Conservation (phyloP, 306 rosid species). For the Ziziphus jujuba region DNA sequence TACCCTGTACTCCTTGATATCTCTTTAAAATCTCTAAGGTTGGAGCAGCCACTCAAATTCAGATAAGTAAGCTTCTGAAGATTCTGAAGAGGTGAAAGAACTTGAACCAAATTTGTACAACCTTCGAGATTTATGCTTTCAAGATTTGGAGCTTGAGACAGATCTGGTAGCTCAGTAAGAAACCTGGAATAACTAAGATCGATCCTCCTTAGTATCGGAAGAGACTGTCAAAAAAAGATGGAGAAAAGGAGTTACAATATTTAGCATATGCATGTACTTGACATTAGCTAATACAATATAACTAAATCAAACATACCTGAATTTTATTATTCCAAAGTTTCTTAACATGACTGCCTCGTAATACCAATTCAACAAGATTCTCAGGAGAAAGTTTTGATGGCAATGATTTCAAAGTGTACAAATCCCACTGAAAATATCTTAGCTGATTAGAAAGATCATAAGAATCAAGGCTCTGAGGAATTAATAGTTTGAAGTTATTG, state of each 20-base stretch:
- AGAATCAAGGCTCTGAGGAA: not conserved
- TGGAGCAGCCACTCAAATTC: not conserved
- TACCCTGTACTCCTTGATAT: too few relatives aligned
- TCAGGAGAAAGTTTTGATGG: not conserved
- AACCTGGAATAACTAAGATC: not conserved
- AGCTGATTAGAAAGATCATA: not conserved
- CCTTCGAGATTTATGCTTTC: not conserved
- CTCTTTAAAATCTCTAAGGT: not conserved
- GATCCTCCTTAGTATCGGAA: conserved; percentile 1
- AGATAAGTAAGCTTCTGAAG: not conserved
- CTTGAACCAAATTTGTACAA: conserved; percentile 4
- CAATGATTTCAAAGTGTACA: not conserved
- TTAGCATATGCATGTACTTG: not conserved
- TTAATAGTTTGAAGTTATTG: not conserved
- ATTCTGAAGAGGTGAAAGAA: not conserved
- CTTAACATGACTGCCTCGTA: not conserved
- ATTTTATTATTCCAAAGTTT: too few relatives aligned
- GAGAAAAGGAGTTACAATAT: not conserved
- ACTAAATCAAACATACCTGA: too few relatives aligned
- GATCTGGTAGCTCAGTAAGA: conserved; percentile 6
- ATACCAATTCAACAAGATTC: not conserved
- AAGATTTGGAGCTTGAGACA: not conserved
- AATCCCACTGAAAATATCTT: conserved; percentile 14
- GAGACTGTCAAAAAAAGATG: too few relatives aligned
- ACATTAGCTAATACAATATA: too few relatives aligned